A percentile compares a stretch with the other conserved stretches of the same genome.
These are phyloP conservation scores for Pseudozyma sp. DNA, from an alignment of 1,284 basidiomycete species.

Conservation along the genomic window DNA sequence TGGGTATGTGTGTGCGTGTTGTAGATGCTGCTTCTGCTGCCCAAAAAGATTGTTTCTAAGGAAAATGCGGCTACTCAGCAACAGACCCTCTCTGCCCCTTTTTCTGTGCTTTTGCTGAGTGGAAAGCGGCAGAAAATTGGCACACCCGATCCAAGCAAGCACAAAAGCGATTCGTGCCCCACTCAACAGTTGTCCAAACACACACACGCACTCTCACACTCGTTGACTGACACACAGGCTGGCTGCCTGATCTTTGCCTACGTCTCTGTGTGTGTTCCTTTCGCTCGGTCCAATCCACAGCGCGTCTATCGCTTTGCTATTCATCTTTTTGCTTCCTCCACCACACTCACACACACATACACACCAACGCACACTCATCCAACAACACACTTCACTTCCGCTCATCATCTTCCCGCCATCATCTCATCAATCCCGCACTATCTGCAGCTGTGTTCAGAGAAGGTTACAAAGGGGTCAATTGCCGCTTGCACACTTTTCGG, in stretches of 20 bases:
- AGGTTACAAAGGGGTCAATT: no score
- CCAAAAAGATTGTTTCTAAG: slow-evolving; percentile 1
- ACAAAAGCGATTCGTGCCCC: no score
- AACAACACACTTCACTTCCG: slow-evolving; percentile 4
- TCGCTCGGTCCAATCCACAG: slow-evolving; percentile 22
- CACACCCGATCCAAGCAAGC: slow-evolving; percentile 10
- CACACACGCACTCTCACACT: slow-evolving; percentile 1
- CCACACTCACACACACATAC: background rate
- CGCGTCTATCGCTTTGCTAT: slow-evolving; percentile 19
- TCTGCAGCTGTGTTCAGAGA: no score
- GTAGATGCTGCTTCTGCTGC: background rate
- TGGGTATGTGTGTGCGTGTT: no score
- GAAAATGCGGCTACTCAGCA: slow-evolving; percentile 1
- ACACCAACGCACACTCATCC: background rate
- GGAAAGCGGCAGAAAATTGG: slow-evolving; percentile 16
- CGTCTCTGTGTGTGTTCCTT: slow-evolving; percentile 13
- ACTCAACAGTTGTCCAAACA: background rate
- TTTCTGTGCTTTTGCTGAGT: background rate
- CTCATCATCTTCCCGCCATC: background rate
- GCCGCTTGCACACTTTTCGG: no score
- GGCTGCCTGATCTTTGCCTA: background rate
- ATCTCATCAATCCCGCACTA: background rate
- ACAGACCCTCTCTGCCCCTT: background rate
- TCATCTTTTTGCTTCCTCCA: slow-evolving; percentile 32
- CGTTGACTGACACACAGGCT: background rate